A percentile compares a stretch with the other conserved stretches of the same genome.
Evolutionary conservation across 495 filamentous ascomycete genomes (phyloP).

Genomic region (Neurospora sp.): DNA sequence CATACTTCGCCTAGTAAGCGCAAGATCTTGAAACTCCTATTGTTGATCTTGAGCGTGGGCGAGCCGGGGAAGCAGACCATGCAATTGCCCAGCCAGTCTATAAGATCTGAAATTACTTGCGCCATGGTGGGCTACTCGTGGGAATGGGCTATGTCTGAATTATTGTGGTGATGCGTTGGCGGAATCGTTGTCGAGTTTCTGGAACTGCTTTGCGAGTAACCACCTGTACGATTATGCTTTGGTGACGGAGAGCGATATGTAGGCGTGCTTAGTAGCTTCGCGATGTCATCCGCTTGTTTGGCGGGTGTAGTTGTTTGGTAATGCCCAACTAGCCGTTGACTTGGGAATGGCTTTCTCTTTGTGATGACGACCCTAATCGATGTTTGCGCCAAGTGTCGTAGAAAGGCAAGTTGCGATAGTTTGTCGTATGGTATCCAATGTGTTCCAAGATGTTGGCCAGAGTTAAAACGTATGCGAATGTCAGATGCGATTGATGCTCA

Average conservation of each 20-base stretch:
- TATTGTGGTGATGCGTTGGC: background rate
- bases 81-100: slow-evolving; percentile 88
- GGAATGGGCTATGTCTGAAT: background rate
- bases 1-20: slow-evolving; percentile 80
- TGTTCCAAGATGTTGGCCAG: background rate
- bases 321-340: background rate
- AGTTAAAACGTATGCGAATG: background rate
- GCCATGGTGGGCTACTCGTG: slow-evolving; percentile 47
- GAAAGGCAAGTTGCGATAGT: background rate
- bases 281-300: background rate
- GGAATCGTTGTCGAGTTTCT: background rate
- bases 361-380: background rate
- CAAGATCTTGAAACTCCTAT: slow-evolving; percentile 86
- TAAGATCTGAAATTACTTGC: slow-evolving; percentile 75
- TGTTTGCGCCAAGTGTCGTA: background rate
- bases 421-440: background rate
- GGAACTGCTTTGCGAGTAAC: background rate
- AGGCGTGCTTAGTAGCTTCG: background rate
- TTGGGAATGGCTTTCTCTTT: background rate
- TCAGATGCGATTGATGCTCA: background rate
- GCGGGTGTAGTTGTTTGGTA: background rate
- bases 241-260: background rate
- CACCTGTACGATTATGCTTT: background rate
- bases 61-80: slow-evolving; percentile 91
- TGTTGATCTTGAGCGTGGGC: slow-evolving; percentile 91